Evolutionary conservation across 2,329 filamentous ascomycete genomes (phyloP), one percentile per base, ranked within the genome.

Genomic region (Trichoderma koningii): DNA sequence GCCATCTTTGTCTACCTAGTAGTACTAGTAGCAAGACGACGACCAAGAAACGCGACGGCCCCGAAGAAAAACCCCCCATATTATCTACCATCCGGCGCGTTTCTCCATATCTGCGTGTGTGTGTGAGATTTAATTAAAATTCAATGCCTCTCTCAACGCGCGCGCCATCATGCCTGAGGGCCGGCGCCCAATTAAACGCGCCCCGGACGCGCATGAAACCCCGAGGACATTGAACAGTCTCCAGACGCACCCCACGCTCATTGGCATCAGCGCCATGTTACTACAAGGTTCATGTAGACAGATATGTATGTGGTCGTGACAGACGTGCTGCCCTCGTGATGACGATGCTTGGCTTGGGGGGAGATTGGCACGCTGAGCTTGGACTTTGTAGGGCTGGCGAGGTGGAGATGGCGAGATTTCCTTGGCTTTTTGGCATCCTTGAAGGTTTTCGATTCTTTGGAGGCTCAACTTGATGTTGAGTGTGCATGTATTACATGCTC

Each of bases 171-270:
- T 28, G 48, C 48, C 26, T n/a, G 7, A n/a, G 30, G 30, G 30
- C 7, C 10, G 34, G 34, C 34, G 50, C 56, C 63, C 63, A 65
- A 65, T 65, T 47, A 65, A 61, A 65, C 63, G 63, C 63, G 63
- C 38, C 55, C 41, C 34, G 34, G 34, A 38, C 34, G 60, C 63
- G 63, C 63, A 52, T 65, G 63, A 64, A 64, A 64, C 61, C 52
- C 61, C 48, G 30, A 52, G 34, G 10, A 12, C 28, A 23, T 23
- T 23, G 21, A 38, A 3, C 34, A 6, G 3, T 14, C 2, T 28
- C 52, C 30, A 34, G 30, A 53, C 26, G 30, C 53, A 59, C 45
- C 63, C 63, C 50, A 57, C 53, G 48, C 48, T 26, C 15, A 30
- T 52, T 52, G 38, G 28, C 38, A 64, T 63, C 50, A 63, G 60